These are phyloP conservation scores for Anthoceros angustus DNA, from an alignment of 225 moss, liverwort and hornwort species.

Conservation along the genomic window DNA sequence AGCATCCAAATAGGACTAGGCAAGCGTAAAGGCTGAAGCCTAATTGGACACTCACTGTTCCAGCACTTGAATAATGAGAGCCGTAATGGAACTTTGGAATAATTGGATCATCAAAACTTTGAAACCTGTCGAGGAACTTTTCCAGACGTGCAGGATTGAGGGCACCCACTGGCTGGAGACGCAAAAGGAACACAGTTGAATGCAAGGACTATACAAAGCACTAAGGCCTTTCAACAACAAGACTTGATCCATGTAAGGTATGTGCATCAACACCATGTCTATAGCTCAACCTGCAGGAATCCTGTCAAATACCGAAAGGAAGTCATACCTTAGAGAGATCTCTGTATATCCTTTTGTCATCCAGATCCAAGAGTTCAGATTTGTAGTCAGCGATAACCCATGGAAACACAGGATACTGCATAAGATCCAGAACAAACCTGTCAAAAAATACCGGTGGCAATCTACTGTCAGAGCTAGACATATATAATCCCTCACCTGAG, in stretches of 20 bases:
- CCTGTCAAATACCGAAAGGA: background rate
- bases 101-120: conserved; percentile 66
- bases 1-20: background rate
- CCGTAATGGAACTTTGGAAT: conserved; percentile 93
- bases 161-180: conserved; percentile 55
- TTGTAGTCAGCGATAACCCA: conserved; percentile 90
- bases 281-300: too few species aligned
- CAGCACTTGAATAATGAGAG: conserved; percentile 83
- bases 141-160: conserved; percentile 57
- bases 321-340: conserved; percentile 77
- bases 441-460: background rate
- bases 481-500: conserved; percentile 45
- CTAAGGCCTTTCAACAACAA: too few species aligned
- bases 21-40: background rate
- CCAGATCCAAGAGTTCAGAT: conserved; percentile 59
- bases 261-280: too few species aligned
- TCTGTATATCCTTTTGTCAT: conserved; percentile 57
- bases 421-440: background rate
- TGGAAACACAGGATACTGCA: conserved; percentile 93
- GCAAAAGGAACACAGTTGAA: background rate
- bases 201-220: background rate
- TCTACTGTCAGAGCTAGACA: background rate
- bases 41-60: conserved; percentile 42
- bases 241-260: too few species aligned
- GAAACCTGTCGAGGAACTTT: conserved; percentile 68